Conservation (phyloP, 495 filamentous ascomycete genomes). For the Lepraria neglecta region DNA sequence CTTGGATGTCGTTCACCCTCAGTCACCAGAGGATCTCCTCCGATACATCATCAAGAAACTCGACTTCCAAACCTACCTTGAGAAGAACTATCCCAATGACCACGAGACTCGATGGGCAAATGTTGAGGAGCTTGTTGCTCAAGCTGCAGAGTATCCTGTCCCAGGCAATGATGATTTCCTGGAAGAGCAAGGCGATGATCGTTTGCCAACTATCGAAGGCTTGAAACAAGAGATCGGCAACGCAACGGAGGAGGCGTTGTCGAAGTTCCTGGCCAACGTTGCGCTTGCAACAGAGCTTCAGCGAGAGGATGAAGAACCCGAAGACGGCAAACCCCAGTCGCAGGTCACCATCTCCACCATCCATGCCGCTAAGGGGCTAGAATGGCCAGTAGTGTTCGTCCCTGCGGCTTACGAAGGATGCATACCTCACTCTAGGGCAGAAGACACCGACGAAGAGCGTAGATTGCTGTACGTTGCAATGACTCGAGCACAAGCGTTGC, state of each 20-base stretch:
- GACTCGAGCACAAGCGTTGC: slow-evolving; percentile 83
- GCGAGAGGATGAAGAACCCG: slow-evolving; percentile 47
- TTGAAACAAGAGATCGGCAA: slow-evolving; percentile 57
- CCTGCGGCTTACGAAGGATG: slow-evolving; percentile 85
- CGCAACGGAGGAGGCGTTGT: slow-evolving; percentile 58
- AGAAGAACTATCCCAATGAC: slow-evolving; percentile 63
- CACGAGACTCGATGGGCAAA: slow-evolving; percentile 85
- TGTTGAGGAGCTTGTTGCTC: slow-evolving; percentile 76
- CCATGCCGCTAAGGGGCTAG: slow-evolving; percentile 91
- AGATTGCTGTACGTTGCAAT: slow-evolving; percentile 94
- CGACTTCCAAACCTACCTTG: slow-evolving; percentile 65
- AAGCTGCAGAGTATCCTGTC: slow-evolving; percentile 61
- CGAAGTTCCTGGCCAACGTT: slow-evolving; percentile 83
- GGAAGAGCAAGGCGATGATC: slow-evolving; percentile 52
- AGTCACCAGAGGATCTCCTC: slow-evolving; percentile 63
- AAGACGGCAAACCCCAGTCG: slow-evolving; percentile 34
- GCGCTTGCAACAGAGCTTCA: slow-evolving; percentile 73
- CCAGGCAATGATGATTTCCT: slow-evolving; percentile 34
- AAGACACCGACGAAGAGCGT: slow-evolving; percentile 85
- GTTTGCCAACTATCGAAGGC: slow-evolving; percentile 70
- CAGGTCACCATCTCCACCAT: slow-evolving; percentile 93
- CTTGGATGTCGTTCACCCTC: slow-evolving; percentile 40
- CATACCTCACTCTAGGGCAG: slow-evolving; percentile 88
- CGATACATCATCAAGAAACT: slow-evolving; percentile 67
- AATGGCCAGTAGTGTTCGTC: slow-evolving; percentile 97